These are phyloP conservation scores for Pestalotiopsis sp. DNA, from an alignment of 2,329 filamentous ascomycete genomes.

Conservation along the genomic window DNA sequence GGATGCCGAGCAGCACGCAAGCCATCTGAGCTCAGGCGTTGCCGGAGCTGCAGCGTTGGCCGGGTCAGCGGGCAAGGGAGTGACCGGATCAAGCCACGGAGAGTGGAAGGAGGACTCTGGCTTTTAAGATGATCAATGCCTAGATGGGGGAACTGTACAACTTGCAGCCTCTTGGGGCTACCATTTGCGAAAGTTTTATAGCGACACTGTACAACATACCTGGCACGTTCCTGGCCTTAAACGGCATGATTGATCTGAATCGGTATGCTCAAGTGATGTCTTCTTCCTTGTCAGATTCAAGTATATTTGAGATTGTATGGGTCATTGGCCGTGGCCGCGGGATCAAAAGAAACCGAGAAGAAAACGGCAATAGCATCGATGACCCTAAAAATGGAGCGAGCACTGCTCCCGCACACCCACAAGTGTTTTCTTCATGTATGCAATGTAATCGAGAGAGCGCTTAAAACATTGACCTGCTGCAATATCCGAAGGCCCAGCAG, in stretches of 20 bases:
- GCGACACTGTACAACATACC: background rate
- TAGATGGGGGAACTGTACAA: background rate
- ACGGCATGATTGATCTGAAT: background rate
- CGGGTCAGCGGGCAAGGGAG: conserved; percentile 33
- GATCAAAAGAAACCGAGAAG: background rate
- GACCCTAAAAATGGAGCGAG: background rate
- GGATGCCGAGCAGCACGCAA: conserved; percentile 65
- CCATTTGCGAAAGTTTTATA: background rate
- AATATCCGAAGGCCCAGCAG: background rate
- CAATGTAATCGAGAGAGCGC: conserved; percentile 4
- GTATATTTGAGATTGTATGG: background rate
- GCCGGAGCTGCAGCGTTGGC: conserved; percentile 40
- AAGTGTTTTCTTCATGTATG: background rate
- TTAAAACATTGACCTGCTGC: background rate
- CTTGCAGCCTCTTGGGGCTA: background rate
- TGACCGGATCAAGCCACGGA: conserved; percentile 41
- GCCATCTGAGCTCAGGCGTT: conserved; percentile 53
- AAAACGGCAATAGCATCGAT: background rate
- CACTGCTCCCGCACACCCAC: background rate
- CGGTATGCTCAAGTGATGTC: background rate
- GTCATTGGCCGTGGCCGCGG: background rate
- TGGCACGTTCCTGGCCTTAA: background rate
- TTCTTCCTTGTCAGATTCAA: background rate
- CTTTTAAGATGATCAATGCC: background rate
- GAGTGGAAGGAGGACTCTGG: conserved; percentile 63